A percentile compares a stretch with the other conserved stretches of the same genome.
phyloP scores from a whole-genome alignment of 1,139 yeast genomes.

The Arxiozyma bovina region DNA sequence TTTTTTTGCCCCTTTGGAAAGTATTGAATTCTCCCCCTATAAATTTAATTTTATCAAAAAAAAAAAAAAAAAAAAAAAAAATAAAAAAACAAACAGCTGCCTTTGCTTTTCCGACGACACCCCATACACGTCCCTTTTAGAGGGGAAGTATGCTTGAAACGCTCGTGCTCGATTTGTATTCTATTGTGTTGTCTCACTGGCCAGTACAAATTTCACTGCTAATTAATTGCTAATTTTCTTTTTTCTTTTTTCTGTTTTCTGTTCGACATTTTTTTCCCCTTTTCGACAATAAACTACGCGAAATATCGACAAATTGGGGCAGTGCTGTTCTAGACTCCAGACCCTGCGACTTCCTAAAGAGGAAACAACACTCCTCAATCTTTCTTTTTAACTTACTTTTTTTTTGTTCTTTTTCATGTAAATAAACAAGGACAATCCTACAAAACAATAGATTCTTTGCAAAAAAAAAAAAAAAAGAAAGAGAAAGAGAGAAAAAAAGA shows the following conservation, averaged over 20 bases:
- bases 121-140: too few relatives aligned
- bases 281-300: background rate
- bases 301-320: background rate
- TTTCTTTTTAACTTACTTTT: background rate
- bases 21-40: too few relatives aligned
- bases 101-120: too few relatives aligned
- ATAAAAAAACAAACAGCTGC: too few relatives aligned
- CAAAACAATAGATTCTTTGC: background rate
- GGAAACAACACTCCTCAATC: background rate
- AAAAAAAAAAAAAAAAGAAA: too few relatives aligned
- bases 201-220: background rate
- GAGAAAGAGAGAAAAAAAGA: too few relatives aligned
- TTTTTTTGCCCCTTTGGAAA: too few relatives aligned
- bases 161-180: too few relatives aligned
- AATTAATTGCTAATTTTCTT: too few relatives aligned
- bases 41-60: too few relatives aligned
- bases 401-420: background rate
- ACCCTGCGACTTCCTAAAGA: background rate
- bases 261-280: background rate
- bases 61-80: too few relatives aligned
- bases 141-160: background rate
- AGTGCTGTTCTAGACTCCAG: background rate
- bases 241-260: background rate
- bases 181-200: background rate
- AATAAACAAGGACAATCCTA: background rate